These are phyloP conservation scores for Metarhizium album DNA, from an alignment of 2,329 filamentous ascomycete species.

Conservation along the genomic window DNA sequence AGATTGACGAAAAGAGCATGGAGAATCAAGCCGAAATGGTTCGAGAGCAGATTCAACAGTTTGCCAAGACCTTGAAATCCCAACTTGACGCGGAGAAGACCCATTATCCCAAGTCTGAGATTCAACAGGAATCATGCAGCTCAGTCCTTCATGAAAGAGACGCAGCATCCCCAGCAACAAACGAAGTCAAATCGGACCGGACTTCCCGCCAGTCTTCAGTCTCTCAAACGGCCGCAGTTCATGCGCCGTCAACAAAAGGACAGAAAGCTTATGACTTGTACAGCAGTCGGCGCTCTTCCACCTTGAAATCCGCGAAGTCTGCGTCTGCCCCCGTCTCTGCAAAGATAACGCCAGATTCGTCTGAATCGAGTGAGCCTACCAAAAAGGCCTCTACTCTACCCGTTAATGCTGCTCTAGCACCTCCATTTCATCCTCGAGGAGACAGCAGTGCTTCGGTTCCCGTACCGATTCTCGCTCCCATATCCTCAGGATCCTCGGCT, in stretches of 20 bases:
- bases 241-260: slow-evolving; percentile 6
- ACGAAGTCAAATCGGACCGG: slow-evolving; percentile 8
- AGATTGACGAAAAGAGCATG: slow-evolving; percentile 47
- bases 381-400: slow-evolving; percentile 30
- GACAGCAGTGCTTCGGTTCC: slow-evolving; percentile 11
- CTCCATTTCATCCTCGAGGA: slow-evolving; percentile 35
- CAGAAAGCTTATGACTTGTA: slow-evolving; percentile 8
- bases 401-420: slow-evolving; percentile 35
- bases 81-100: slow-evolving; percentile 36
- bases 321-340: slow-evolving; percentile 11
- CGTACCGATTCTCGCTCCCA: neutral
- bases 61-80: slow-evolving; percentile 34
- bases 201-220: slow-evolving; percentile 8
- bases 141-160: slow-evolving; percentile 9
- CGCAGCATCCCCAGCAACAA: slow-evolving; percentile 9
- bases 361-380: slow-evolving; percentile 13
- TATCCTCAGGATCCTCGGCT: slow-evolving; percentile 2
- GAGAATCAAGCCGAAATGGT: slow-evolving; percentile 31
- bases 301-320: slow-evolving; percentile 20
- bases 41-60: slow-evolving; percentile 35
- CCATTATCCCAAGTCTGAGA: slow-evolving; percentile 28
- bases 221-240: slow-evolving; percentile 9
- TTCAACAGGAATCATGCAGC: slow-evolving; percentile 12
- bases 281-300: slow-evolving; percentile 11
- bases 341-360: slow-evolving; percentile 11